Percentiles rank a stretch among this genome's conserved stretches.
phyloP scores from a whole-genome alignment of 805 yeast genomes.

The Sungouiella thailandica region DNA sequence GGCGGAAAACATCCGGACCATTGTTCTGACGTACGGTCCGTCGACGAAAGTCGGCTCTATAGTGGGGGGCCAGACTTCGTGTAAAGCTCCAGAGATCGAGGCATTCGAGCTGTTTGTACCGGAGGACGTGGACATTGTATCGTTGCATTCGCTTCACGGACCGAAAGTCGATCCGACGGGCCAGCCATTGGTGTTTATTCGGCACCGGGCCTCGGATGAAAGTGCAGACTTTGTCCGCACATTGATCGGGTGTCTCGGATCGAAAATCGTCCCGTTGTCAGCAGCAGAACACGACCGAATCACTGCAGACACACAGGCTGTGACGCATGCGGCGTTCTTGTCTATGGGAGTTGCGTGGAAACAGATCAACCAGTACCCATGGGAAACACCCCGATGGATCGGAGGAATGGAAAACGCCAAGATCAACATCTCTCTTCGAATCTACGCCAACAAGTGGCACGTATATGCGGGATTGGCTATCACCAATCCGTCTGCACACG shows the following conservation, averaged over 20 bases:
- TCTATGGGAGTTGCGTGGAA: slow-evolving; percentile 98
- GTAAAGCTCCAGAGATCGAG: slow-evolving; percentile 83
- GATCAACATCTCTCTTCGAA: slow-evolving; percentile 85
- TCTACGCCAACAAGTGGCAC: slow-evolving; percentile 93
- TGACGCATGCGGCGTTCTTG: slow-evolving; percentile 94
- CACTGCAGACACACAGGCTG: slow-evolving; percentile 98
- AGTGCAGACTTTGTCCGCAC: slow-evolving; percentile 57
- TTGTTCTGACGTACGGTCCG: slow-evolving; percentile 77
- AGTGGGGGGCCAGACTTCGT: slow-evolving; percentile 98
- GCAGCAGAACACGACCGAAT: slow-evolving; percentile 91
- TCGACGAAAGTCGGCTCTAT: slow-evolving; percentile 82
- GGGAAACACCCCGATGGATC: slow-evolving; percentile 80
- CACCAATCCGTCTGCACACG: slow-evolving; percentile 91
- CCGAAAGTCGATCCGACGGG: slow-evolving; percentile 86
- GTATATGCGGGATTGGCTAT: slow-evolving; percentile 97
- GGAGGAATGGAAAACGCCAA: slow-evolving; percentile 97
- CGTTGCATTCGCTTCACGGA: slow-evolving; percentile 92
- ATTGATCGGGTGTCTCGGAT: slow-evolving; percentile 66
- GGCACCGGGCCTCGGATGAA: slow-evolving; percentile 59
- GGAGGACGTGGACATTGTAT: slow-evolving; percentile 71
- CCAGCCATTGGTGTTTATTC: slow-evolving; percentile 85
- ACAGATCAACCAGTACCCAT: slow-evolving; percentile 76
- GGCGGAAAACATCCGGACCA: slow-evolving; percentile 73
- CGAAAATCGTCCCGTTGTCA: slow-evolving; percentile 69
- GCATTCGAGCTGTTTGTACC: slow-evolving; percentile 82